These are phyloP conservation scores for Leccinum pallidistipes DNA, from an alignment of 1,284 basidiomycete species.

Conservation along the genomic window DNA sequence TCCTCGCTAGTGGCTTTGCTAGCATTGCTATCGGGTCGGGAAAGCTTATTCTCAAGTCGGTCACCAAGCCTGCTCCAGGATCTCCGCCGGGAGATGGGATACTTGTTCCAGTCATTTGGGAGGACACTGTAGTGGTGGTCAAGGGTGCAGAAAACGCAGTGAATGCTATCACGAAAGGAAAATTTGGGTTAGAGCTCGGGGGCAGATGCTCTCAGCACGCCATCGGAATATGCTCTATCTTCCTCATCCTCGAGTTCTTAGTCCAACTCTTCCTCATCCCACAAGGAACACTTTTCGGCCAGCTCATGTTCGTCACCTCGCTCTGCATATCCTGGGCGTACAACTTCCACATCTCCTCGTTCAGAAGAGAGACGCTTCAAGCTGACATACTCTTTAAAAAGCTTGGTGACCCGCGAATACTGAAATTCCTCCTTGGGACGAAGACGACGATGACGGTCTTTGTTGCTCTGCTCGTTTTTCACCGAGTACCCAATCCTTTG, in stretches of 20 bases:
- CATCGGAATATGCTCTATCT: constrained; percentile 28
- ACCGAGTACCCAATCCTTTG: background rate
- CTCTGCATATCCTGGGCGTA: constrained; percentile 32
- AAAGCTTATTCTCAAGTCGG: constrained; percentile 10
- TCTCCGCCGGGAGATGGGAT: constrained; percentile 23
- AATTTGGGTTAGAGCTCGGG: constrained; percentile 22
- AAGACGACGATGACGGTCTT: constrained; percentile 28
- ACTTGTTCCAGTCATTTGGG: constrained; percentile 18
- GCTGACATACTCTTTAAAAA: constrained; percentile 20
- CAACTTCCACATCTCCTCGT: constrained; percentile 28
- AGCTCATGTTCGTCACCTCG: constrained; percentile 31
- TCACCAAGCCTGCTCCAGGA: constrained; percentile 17
- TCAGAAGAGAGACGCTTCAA: constrained; percentile 26
- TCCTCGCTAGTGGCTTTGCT: constrained; percentile 29
- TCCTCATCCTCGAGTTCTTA: constrained; percentile 29
- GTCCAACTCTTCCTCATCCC: constrained; percentile 32
- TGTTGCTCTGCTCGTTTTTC: constrained; percentile 20
- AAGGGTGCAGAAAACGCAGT: constrained; percentile 27
- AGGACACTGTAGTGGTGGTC: constrained; percentile 23
- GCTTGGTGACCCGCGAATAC: constrained; percentile 13
- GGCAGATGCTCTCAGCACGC: constrained; percentile 8
- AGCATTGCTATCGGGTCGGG: constrained; percentile 29
- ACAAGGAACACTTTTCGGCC: constrained; percentile 18
- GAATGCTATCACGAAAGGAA: constrained; percentile 30
- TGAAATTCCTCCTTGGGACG: constrained; percentile 12